Conservation (phyloP, 2,329 filamentous ascomycete species). For the Apiospora rasikravindrae region DNA sequence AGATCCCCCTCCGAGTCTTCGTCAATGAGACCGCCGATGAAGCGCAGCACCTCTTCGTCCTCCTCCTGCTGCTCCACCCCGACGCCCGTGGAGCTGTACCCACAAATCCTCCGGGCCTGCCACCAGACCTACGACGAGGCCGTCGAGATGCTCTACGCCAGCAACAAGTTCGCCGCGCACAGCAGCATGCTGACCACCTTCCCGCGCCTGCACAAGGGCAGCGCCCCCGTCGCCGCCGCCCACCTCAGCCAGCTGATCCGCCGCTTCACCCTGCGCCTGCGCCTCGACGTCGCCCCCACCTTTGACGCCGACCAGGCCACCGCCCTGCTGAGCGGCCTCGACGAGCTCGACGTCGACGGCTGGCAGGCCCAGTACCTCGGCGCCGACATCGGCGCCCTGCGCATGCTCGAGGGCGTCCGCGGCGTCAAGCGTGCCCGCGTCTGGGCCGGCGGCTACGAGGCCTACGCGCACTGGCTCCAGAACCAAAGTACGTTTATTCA, state of each 20-base stretch:
- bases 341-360: constrained; percentile 47
- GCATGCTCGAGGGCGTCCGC: constrained; percentile 48
- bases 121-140: constrained; percentile 49
- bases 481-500: constrained; percentile 28
- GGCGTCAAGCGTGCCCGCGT: constrained; percentile 45
- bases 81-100: constrained; percentile 40
- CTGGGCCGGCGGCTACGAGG: constrained; percentile 48
- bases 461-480: constrained; percentile 49
- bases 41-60: neutral
- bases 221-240: constrained; percentile 33
- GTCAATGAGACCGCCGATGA: constrained; percentile 13
- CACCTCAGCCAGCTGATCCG: constrained; percentile 40
- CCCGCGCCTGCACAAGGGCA: constrained; percentile 44
- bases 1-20: constrained; percentile 19
- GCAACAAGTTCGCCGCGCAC: constrained; percentile 52
- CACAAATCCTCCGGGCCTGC: constrained; percentile 47
- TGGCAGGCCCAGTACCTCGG: constrained; percentile 46
- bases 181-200: constrained; percentile 45
- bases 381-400: constrained; percentile 42
- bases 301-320: constrained; percentile 39
- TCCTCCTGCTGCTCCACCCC: constrained; percentile 19
- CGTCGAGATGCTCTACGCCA: constrained; percentile 46
- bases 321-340: constrained; percentile 42
- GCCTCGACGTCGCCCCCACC: constrained; percentile 46
- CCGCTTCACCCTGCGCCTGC: constrained; percentile 46